Base-by-base conservation (phyloP, 225 moss, liverwort and hornwort species). In the Takakia lepidozioides region DNA sequence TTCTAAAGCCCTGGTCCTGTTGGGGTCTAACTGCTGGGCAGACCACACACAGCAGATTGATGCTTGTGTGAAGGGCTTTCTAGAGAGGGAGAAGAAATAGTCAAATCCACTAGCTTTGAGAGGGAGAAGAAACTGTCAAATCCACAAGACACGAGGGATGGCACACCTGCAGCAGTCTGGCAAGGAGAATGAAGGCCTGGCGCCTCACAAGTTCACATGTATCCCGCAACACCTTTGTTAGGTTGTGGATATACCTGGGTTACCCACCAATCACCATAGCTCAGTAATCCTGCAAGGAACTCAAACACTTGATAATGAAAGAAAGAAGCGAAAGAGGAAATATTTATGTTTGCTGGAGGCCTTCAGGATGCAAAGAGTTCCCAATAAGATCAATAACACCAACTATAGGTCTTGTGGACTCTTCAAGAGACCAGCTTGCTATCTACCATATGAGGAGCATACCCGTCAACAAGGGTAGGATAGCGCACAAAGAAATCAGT, bases 401-500 rank as follows among this genome's bases (percentile, higher is more conserved):
- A n/a, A n/a, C n/a, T n/a, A n/a, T n/a, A n/a, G n/a, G n/a, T n/a
- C n/a, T n/a, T n/a, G n/a, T n/a, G n/a, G n/a, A n/a, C n/a, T n/a
- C n/a, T n/a, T n/a, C n/a, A n/a, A n/a, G n/a, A n/a, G n/a, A n/a
- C n/a, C n/a, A n/a, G n/a, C n/a, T n/a, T 20, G 25, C 15, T 21
- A 19, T 3, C 26, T n/a, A 40, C 13, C 18, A 49, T 36, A 3
- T 27, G 15, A 29, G 20, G n/a, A 5, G 54, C 67, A 39, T 59
- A 78, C 78, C 73, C 79, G 43, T 80, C 79, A 48, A 64, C 66
- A 11, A 80, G 70, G 23, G 79, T 69, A 25, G 79, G 74, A 56
- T 80, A 73, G 2, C 79, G 79, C 50, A 80, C 73, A 61, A 70
- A 80, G 25, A 80, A 80, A 56, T 80, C 79, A 30, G 66, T 63